Base-by-base conservation (phyloP, 495 filamentous ascomycete genomes). In the Penicillium herquei region DNA sequence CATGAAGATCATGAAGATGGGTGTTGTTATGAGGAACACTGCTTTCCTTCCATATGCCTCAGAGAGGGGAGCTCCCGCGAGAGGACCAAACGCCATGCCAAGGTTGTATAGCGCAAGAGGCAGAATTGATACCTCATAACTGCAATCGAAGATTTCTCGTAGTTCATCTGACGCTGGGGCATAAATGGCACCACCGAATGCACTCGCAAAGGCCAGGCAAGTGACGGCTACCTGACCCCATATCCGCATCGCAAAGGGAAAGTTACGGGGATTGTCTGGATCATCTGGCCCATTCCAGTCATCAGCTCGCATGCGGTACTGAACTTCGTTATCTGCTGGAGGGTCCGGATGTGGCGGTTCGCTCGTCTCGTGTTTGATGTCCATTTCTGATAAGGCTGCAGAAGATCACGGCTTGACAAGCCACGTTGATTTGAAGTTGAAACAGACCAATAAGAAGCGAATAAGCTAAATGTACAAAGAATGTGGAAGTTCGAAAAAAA, bases 41-140 rank as follows among this genome's bases (percentile, higher is more conserved):
- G 46, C 46, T n/a, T 31, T 49, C 14, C 46, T 31, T 31, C 46
- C 46, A 17, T 49, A 49, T 49, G 26, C 32, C 11, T 49, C 46
- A 17, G 46, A 49, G 4, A 49, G 31, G 12, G 26, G 46, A 12
- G 46, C 46, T 6, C 46, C 46, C 11, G 32, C 14, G 14, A 49
- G 26, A 17, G 46, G 46, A 4, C 46, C 46, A 8, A 49, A 49
- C 6, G 46, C 26, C 26, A 49, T 16, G 14, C 32, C 46, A 7
- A 49, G 46, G 14, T 49, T 49, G 17, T 49, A 49, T 16, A 49
- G 30, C 6, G 46, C 26, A 49, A 49, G 46, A 49, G 46, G 46
- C n/a, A 49, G 14, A 33, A 49, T 30, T n/a, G 26, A 31, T 0
- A 17, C 14, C 32, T 49, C 46, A 18, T 49, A 37, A 30, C 14